These are phyloP conservation scores for Penicillium thymicola DNA, from an alignment of 2,329 filamentous ascomycete species.

Conservation along the genomic window DNA sequence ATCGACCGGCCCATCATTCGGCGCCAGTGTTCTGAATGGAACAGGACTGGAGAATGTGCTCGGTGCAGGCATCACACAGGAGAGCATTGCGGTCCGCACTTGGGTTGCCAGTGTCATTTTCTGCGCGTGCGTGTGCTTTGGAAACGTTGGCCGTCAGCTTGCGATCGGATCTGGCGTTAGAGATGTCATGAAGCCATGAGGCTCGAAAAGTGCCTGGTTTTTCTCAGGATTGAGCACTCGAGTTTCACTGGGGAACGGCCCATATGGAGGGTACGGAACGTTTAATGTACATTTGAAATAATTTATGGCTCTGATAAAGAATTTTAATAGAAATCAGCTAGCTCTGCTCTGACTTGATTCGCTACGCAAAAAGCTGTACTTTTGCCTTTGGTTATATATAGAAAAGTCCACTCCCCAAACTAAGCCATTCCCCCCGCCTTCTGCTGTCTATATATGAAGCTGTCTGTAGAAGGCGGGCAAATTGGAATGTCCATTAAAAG, in stretches of 20 bases:
- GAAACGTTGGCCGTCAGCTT: conserved; percentile 83
- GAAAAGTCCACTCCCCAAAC: too few species aligned
- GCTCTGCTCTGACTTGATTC: not conserved
- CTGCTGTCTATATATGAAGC: too few species aligned
- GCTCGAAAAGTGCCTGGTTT: not conserved
- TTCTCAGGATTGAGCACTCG: not conserved
- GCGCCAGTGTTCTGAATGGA: conserved; percentile 27
- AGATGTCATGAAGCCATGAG: conserved; percentile 22
- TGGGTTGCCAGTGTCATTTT: conserved; percentile 95
- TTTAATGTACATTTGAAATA: conserved; percentile 6
- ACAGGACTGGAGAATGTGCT: conserved; percentile 32
- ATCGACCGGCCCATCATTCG: conserved; percentile 50
- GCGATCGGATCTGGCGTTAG: conserved; percentile 47
- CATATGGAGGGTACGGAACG: not conserved
- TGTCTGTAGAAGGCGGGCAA: too few species aligned
- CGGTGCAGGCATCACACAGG: conserved; percentile 41
- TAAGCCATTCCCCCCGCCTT: too few species aligned
- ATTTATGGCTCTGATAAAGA: conserved; percentile 6
- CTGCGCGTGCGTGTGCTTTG: conserved; percentile 92
- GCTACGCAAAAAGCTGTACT: not conserved
- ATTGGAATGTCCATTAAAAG: too few species aligned
- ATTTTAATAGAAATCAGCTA: conserved; percentile 2
- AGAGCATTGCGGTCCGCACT: conserved; percentile 63
- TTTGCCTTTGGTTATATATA: too few species aligned
- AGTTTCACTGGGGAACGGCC: not conserved